Conservation (phyloP, 192 early-diverging fungal species). For the Coemansia sp. region DNA sequence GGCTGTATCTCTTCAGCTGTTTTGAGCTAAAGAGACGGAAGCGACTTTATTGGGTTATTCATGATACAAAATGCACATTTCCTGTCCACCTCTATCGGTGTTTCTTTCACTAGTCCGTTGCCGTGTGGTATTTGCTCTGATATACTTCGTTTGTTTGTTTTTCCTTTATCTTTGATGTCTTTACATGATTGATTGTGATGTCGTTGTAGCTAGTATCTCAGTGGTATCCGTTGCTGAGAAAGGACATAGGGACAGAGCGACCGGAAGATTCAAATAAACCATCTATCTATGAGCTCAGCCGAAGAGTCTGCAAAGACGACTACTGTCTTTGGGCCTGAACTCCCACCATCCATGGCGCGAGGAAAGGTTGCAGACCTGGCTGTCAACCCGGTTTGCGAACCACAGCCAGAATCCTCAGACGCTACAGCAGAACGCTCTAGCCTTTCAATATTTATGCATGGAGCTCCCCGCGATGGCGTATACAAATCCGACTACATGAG, state of each 20-base stretch:
- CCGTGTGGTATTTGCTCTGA: background rate
- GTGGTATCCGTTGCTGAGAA: background rate
- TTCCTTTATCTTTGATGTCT: conserved; percentile 3
- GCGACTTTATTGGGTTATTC: background rate
- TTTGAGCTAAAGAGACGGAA: too few species aligned
- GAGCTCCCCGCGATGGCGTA: conserved; percentile 13
- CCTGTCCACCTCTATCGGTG: background rate
- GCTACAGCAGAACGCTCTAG: conserved; percentile 4
- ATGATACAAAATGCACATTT: background rate
- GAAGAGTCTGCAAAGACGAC: conserved; percentile 5
- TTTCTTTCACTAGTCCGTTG: background rate
- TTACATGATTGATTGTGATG: background rate
- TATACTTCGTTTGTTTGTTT: background rate
- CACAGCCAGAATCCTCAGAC: background rate
- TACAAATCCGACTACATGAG: conserved; percentile 26
- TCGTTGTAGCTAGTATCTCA: background rate
- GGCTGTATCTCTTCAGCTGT: too few species aligned
- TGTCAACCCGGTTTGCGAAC: background rate
- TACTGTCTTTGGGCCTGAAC: conserved; percentile 42
- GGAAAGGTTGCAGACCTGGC: conserved; percentile 7
- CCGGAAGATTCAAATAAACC: background rate
- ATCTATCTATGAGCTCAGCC: background rate
- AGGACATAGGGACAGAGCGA: background rate
- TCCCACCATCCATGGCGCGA: conserved; percentile 47
- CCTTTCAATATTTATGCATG: conserved; percentile 15